These are phyloP conservation scores for Penicillium thymicola DNA, from an alignment of 2,329 filamentous ascomycete species.

Conservation along the genomic window DNA sequence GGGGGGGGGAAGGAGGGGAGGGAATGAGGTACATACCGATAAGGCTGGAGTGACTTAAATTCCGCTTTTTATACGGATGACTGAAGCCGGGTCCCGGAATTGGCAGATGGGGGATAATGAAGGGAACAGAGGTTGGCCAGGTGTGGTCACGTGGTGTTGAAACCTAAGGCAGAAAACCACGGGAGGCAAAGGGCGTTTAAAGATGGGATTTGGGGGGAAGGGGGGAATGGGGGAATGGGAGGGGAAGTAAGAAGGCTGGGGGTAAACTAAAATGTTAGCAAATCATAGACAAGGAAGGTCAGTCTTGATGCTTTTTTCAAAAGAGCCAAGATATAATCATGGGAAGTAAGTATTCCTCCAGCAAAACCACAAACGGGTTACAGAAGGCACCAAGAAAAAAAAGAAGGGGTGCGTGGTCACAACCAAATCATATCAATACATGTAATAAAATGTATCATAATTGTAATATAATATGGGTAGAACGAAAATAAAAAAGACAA, in stretches of 20 bases:
- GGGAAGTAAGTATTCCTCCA: not conserved
- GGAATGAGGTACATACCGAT: constrained; percentile 38
- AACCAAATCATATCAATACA: constrained; percentile 3
- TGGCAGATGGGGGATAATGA: constrained; percentile 20
- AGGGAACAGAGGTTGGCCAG: constrained; percentile 30
- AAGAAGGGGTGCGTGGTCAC: constrained; percentile 21
- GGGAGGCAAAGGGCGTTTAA: not conserved
- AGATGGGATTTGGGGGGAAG: not conserved
- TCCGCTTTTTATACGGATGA: constrained; percentile 39
- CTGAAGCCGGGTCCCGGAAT: constrained; percentile 39
- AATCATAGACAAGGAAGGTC: not conserved
- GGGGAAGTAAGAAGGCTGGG: constrained; percentile 4
- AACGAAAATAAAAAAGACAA: constrained; percentile 1
- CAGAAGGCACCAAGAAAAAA: not conserved
- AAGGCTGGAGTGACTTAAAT: constrained; percentile 40
- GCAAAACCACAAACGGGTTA: not conserved
- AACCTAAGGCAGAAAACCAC: constrained; percentile 20
- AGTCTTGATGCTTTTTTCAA: not conserved
- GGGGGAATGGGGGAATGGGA: constrained; percentile 4
- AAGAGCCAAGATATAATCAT: constrained; percentile 10
- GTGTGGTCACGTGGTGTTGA: constrained; percentile 22
- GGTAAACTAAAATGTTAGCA: constrained; percentile 6
- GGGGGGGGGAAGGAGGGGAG: constrained; percentile 7
- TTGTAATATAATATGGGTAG: not conserved
- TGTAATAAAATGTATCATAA: not conserved